phyloP scores from a whole-genome alignment of 805 yeast genomes.

The Zygoascus flipseniorum region DNA sequence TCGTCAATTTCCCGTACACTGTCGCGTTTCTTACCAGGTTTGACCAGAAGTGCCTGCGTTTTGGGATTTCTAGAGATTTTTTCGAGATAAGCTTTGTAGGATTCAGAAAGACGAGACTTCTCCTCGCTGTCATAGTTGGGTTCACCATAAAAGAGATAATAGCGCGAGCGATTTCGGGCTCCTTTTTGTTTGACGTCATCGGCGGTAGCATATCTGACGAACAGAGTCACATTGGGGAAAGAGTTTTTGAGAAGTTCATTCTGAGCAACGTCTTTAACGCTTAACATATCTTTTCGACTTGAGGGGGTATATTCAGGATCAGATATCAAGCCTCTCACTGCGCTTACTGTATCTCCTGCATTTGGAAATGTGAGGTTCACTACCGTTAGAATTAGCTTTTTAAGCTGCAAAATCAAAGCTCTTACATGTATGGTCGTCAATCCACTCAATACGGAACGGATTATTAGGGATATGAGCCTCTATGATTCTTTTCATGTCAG shows the following conservation, averaged over 20 bases:
- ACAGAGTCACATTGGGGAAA: neutral
- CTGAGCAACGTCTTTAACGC: neutral
- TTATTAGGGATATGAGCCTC: constrained; percentile 37
- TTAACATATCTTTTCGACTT: neutral
- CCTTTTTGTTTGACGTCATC: constrained; percentile 50
- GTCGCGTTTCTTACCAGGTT: constrained; percentile 3
- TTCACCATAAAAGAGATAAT: constrained; percentile 63
- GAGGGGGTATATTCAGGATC: neutral
- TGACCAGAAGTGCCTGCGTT: constrained; percentile 6
- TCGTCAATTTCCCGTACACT: constrained; percentile 5
- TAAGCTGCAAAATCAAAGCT: neutral
- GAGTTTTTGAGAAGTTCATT: neutral
- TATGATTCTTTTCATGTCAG: constrained; percentile 49
- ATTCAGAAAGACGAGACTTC: constrained; percentile 8
- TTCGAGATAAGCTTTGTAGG: constrained; percentile 4
- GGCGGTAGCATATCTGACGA: constrained; percentile 41
- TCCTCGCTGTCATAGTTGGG: constrained; percentile 30
- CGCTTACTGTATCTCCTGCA: neutral
- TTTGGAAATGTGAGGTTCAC: constrained; percentile 2
- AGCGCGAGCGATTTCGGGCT: constrained; percentile 51
- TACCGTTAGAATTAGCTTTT: neutral
- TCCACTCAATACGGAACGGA: constrained; percentile 46
- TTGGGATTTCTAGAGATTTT: constrained; percentile 7
- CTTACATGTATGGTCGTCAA: constrained; percentile 45
- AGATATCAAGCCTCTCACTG: neutral